Conservation (phyloP, 202 grass and related monocot species). For the Schoenoplectus tabernaemontani region DNA sequence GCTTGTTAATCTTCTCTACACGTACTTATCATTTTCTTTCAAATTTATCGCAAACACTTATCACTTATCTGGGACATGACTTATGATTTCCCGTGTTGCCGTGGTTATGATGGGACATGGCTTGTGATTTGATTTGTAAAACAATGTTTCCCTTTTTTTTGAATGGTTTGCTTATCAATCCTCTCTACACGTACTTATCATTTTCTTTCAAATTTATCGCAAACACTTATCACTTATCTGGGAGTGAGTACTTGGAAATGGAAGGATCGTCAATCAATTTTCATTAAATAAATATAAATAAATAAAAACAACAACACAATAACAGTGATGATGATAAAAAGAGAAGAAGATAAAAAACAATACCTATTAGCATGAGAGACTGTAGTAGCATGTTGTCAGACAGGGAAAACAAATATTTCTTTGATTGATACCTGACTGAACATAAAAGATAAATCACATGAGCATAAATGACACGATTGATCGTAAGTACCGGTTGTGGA, state of each 20-base stretch:
- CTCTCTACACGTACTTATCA: not conserved
- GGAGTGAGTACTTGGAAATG: not conserved
- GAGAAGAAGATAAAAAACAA: not conserved
- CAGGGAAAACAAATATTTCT: not conserved
- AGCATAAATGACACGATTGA: not conserved
- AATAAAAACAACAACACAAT: too few species aligned
- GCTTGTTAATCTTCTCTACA: not conserved
- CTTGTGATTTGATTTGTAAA: not conserved
- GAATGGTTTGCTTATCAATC: not conserved
- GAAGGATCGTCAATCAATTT: not conserved
- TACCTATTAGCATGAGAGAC: not conserved
- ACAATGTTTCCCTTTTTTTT: not conserved
- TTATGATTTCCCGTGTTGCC: not conserved
- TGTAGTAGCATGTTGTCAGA: not conserved
- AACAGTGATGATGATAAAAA: too few species aligned
- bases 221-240: not conserved
- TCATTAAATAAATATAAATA: not conserved
- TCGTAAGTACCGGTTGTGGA: not conserved
- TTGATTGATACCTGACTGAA: not conserved
- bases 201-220: not conserved
- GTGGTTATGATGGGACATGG: not conserved
- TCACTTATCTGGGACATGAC: too few species aligned
- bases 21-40: not conserved
- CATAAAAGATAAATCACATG: not conserved
- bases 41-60: not conserved